Base-by-base conservation (phyloP, 2,329 filamentous ascomycete genomes). In the Malbranchea cinnamomea region DNA sequence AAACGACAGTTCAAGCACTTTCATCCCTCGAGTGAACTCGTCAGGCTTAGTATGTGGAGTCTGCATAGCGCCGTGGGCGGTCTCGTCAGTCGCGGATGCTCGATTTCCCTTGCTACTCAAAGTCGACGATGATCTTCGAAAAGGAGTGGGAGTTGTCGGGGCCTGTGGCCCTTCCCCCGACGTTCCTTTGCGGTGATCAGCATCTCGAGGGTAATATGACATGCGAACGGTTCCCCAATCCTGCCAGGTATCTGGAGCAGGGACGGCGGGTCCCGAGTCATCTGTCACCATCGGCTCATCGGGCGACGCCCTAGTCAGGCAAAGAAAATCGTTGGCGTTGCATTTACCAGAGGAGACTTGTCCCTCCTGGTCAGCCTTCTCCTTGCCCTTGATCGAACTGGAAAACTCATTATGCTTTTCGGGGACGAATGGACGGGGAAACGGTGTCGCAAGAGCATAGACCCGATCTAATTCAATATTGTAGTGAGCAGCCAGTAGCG, bases 301-400 rank as follows among this genome's bases (percentile, higher is more conserved):
- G 26, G 42, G 45, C n/a, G 48, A 67, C 14, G 68, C 65, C 33
- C 75, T 75, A 30, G 77, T 74, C 33, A 95, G 62, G 8, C 77
- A 70, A 19, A 79, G 72, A 32, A 98, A 59, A 52, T 98, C 83
- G 41, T 85, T 85, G n/a, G 81, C 79, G 52, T 81, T 75, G 53
- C 79, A 68, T 18, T 64, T 50, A 30, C 33, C 48, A 44, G 14
- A 36, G 41, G 33, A 63, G 53, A 25, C 48, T 43, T 29, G 39
- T 23, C 38, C 24, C 22, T 32, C 44, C 33, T 58, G 57, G 18
- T 55, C 47, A 2, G 59, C 51, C 52, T 79, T 85, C 8, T 91
- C 83, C 53, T 87, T 92, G 28, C 68, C 73, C 56, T 92, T 92
- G 31, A 57, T 68, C 8, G 62, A 63, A 4, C 67, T 56, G 4